These are phyloP conservation scores for Cystofilobasidium macerans DNA, from an alignment of 768 basidiomycete species.

Conservation along the genomic window DNA sequence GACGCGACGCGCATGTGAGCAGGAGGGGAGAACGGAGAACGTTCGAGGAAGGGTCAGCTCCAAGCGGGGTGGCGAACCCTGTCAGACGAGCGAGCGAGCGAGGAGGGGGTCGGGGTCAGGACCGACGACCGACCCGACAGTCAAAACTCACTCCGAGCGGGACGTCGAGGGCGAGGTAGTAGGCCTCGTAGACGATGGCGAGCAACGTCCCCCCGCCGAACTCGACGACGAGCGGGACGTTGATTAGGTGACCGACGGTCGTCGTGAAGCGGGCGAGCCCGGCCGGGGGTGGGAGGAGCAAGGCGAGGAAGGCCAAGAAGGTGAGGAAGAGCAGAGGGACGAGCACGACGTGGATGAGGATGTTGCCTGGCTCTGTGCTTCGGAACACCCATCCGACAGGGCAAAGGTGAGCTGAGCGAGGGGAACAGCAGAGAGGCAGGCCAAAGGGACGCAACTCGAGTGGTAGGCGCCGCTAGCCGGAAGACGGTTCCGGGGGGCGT, in stretches of 20 bases:
- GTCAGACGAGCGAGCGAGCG: too few relatives aligned
- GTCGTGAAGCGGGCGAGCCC: neutral
- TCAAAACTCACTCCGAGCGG: neutral
- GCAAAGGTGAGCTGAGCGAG: too few relatives aligned
- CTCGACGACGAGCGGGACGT: constrained; percentile 9
- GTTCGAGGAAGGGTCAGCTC: too few relatives aligned
- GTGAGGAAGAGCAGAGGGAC: constrained; percentile 21
- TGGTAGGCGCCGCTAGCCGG: constrained; percentile 18
- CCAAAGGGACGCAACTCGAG: neutral
- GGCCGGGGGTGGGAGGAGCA: constrained; percentile 7
- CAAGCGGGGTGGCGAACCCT: too few relatives aligned
- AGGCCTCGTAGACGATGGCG: constrained; percentile 1
- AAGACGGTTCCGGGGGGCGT: neutral
- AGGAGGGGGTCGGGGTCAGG: too few relatives aligned
- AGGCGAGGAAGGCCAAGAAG: constrained; percentile 2
- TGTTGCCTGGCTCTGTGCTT: constrained; percentile 16
- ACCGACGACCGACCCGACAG: too few relatives aligned
- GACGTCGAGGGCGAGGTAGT: constrained; percentile 16
- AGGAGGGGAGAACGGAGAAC: too few relatives aligned
- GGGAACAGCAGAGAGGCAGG: neutral
- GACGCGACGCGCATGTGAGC: too few relatives aligned
- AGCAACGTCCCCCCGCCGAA: constrained; percentile 9
- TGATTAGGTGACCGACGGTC: neutral
- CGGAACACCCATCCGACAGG: neutral
- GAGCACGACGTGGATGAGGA: constrained; percentile 23